Evolutionary conservation across 495 filamentous ascomycete species (phyloP).

Genomic region (Aspergillus steynii): DNA sequence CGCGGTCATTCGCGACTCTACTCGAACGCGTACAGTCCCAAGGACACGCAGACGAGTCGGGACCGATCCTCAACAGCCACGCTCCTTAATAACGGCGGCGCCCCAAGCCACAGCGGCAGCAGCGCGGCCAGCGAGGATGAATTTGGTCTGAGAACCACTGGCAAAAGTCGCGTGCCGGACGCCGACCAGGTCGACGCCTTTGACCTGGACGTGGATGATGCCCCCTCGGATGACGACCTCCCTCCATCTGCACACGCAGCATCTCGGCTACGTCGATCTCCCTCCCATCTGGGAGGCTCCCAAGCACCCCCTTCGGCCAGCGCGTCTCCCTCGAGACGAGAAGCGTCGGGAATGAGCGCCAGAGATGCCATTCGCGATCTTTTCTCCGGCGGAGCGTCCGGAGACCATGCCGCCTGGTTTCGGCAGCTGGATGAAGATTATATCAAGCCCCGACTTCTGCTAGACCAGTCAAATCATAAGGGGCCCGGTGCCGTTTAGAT

Average conservation of each 20-base stretch:
- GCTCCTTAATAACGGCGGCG: constrained; percentile 35
- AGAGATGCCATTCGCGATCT: constrained; percentile 71
- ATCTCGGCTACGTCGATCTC: constrained; percentile 54
- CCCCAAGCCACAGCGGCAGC: constrained; percentile 53
- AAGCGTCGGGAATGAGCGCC: constrained; percentile 40
- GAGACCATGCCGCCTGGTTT: constrained; percentile 91
- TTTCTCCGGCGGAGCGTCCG: constrained; percentile 67
- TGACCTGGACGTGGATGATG: constrained; percentile 43
- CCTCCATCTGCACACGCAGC: constrained; percentile 46
- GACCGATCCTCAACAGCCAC: constrained; percentile 44
- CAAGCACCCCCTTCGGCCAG: constrained; percentile 29
- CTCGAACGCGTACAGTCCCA: constrained; percentile 61
- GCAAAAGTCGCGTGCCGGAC: constrained; percentile 63
- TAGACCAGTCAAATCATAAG: constrained; percentile 67
- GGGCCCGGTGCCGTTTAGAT: constrained; percentile 46
- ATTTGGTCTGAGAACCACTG: constrained; percentile 40
- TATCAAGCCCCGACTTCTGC: constrained; percentile 88
- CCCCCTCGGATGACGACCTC: constrained; percentile 50
- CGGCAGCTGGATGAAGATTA: constrained; percentile 92
- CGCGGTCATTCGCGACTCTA: constrained; percentile 46
- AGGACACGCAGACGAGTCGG: constrained; percentile 38
- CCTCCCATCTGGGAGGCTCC: constrained; percentile 43
- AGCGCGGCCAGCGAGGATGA: constrained; percentile 55
- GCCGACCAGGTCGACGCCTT: constrained; percentile 54
- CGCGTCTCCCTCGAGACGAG: constrained; percentile 34